Evolutionary conservation across 352 stramenopile species (phyloP).

Genomic region (Phytophthora meadii): DNA sequence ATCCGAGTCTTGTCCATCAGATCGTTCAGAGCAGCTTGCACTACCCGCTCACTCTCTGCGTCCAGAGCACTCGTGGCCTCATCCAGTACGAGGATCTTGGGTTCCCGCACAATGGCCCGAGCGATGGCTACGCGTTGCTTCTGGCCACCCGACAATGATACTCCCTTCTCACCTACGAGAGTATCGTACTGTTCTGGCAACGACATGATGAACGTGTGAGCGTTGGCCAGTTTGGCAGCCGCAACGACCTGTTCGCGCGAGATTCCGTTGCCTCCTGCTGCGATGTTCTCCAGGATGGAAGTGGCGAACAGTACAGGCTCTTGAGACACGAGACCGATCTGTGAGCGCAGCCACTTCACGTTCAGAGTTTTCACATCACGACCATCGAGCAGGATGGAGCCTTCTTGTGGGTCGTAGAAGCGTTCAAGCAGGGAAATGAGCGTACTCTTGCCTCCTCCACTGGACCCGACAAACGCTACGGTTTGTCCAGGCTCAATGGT

Average conservation of each 20-base stretch:
- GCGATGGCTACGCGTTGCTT: conserved; percentile 66
- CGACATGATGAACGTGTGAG: conserved; percentile 70
- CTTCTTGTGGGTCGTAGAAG: conserved; percentile 89
- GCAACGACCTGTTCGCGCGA: conserved; percentile 78
- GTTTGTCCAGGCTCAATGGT: conserved; percentile 43
- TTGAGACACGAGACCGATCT: conserved; percentile 84
- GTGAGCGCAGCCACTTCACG: conserved; percentile 69
- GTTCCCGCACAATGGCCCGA: conserved; percentile 51
- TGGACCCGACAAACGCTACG: conserved; percentile 40
- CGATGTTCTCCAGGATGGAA: conserved; percentile 94
- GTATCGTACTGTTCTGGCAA: conserved; percentile 91
- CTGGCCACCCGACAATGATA: conserved; percentile 81
- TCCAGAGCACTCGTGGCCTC: conserved; percentile 68
- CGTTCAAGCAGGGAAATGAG: conserved; percentile 73
- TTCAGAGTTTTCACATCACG: conserved; percentile 80
- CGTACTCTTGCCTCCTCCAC: conserved; percentile 47
- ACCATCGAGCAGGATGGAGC: conserved; percentile 84
- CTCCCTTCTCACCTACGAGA: conserved; percentile 57
- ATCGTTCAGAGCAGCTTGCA: conserved; percentile 35
- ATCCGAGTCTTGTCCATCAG: conserved; percentile 31
- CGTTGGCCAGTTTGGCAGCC: conserved; percentile 51
- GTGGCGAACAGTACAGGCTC: conserved; percentile 91
- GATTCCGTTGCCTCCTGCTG: conserved; percentile 61
- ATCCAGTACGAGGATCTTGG: conserved; percentile 64
- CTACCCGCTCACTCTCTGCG: conserved; percentile 36